Conservation (phyloP, 805 yeast genomes). For the Yarrowia hollandica region DNA sequence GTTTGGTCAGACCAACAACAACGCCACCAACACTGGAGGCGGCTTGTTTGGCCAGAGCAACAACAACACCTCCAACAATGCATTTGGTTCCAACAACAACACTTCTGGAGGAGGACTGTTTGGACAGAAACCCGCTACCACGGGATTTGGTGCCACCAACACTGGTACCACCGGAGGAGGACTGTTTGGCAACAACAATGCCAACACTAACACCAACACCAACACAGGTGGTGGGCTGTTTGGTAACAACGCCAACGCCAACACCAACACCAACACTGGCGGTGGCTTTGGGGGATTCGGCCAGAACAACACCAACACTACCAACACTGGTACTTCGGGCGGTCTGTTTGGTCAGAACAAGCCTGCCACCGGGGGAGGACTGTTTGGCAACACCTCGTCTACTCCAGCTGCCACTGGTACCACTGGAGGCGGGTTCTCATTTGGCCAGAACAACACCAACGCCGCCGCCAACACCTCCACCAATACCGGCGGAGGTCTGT, state of each 20-base stretch:
- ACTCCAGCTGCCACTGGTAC: conserved; percentile 28
- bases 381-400: conserved; percentile 34
- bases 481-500: conserved; percentile 37
- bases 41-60: conserved; percentile 42
- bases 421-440: conserved; percentile 39
- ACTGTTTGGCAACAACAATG: conserved; percentile 43
- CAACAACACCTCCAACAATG: conserved; percentile 33
- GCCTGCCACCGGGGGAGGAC: conserved; percentile 33
- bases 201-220: conserved; percentile 30
- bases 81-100: conserved; percentile 35
- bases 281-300: conserved; percentile 30
- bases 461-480: conserved; percentile 36
- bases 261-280: conserved; percentile 33
- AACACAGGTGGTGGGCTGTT: conserved; percentile 30
- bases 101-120: conserved; percentile 37
- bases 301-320: conserved; percentile 16
- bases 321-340: conserved; percentile 31
- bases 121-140: conserved; percentile 36
- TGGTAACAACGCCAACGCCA: conserved; percentile 35
- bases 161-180: conserved; percentile 41
- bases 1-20: conserved; percentile 10
- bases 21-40: conserved; percentile 32
- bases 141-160: conserved; percentile 35
- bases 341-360: conserved; percentile 33
- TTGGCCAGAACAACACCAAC: conserved; percentile 39